phyloP scores from a whole-genome alignment of 768 basidiomycete species.

The Mycena filopes region DNA sequence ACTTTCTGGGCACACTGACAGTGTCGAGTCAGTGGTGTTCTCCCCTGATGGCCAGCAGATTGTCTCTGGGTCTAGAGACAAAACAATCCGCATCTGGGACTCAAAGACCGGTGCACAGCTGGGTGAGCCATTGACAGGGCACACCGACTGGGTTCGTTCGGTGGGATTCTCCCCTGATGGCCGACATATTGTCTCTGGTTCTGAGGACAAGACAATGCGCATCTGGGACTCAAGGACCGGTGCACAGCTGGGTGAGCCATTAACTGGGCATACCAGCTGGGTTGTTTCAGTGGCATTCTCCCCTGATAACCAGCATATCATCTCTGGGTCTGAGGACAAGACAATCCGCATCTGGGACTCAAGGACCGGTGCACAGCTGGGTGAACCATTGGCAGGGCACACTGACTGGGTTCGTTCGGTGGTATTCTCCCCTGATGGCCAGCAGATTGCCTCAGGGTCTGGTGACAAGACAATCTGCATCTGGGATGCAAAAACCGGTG shows the following conservation, averaged over 20 bases:
- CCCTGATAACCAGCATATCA: slow-evolving; percentile 27
- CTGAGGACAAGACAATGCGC: neutral
- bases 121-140: too few relatives aligned
- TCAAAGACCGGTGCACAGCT: too few relatives aligned
- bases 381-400: slow-evolving; percentile 23
- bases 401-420: slow-evolving; percentile 11
- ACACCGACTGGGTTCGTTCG: too few relatives aligned
- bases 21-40: neutral
- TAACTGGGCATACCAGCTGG: too few relatives aligned
- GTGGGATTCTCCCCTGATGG: slow-evolving; percentile 20
- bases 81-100: too few relatives aligned
- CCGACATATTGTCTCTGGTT: slow-evolving; percentile 4
- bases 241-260: neutral
- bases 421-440: slow-evolving; percentile 11
- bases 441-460: slow-evolving; percentile 27
- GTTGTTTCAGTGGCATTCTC: too few relatives aligned
- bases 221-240: slow-evolving; percentile 6
- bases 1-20: neutral
- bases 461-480: neutral
- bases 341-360: slow-evolving; percentile 7
- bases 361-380: slow-evolving; percentile 2
- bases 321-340: slow-evolving; percentile 30
- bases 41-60: slow-evolving; percentile 4
- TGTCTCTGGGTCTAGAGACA: slow-evolving; percentile 5
- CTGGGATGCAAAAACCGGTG: too few relatives aligned